Percentiles rank a stretch among this genome's conserved stretches.
Evolutionary conservation across 139 green algal genomes (phyloP).

Genomic region (Tetratostichococcus sp.): DNA sequence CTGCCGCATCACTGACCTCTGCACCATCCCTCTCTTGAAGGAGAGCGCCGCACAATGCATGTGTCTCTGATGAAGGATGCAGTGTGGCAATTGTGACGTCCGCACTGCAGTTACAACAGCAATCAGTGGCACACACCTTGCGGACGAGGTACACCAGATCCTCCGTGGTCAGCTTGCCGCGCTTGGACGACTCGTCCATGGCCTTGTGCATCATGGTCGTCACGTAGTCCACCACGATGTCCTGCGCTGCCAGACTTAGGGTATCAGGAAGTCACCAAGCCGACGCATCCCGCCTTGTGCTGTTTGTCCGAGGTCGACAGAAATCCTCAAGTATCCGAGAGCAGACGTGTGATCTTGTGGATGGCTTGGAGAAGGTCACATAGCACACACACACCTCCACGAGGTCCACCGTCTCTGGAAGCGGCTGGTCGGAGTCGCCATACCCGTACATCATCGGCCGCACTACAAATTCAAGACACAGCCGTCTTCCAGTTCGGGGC

Average conservation of each 20-base stretch:
- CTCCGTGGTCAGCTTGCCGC: constrained; percentile 38
- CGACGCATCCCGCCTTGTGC: too few relatives aligned
- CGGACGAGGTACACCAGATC: constrained; percentile 67
- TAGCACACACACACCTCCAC: constrained; percentile 49
- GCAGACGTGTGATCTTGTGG: too few relatives aligned
- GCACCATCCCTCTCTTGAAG: too few relatives aligned
- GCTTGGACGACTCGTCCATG: constrained; percentile 31
- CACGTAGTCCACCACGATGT: constrained; percentile 58
- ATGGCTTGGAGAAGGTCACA: background rate
- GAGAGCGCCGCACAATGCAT: too few relatives aligned
- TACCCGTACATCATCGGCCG: constrained; percentile 75
- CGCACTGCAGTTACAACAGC: too few relatives aligned
- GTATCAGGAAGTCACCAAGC: too few relatives aligned
- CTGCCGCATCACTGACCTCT: too few relatives aligned
- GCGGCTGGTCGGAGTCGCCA: constrained; percentile 50
- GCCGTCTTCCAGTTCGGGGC: constrained; percentile 4
- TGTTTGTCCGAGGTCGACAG: too few relatives aligned
- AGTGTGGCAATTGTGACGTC: too few relatives aligned
- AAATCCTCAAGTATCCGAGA: too few relatives aligned
- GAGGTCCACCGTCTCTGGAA: constrained; percentile 65
- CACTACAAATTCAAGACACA: constrained; percentile 35
- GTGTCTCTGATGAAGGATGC: too few relatives aligned
- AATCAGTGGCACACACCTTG: constrained; percentile 27
- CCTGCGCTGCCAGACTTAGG: constrained; percentile 24
- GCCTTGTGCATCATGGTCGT: constrained; percentile 39